Percentiles rank a stretch among this genome's conserved stretches.
Evolutionary conservation across 2,329 filamentous ascomycete genomes (phyloP).

Genomic region (Ophiostoma quercus): DNA sequence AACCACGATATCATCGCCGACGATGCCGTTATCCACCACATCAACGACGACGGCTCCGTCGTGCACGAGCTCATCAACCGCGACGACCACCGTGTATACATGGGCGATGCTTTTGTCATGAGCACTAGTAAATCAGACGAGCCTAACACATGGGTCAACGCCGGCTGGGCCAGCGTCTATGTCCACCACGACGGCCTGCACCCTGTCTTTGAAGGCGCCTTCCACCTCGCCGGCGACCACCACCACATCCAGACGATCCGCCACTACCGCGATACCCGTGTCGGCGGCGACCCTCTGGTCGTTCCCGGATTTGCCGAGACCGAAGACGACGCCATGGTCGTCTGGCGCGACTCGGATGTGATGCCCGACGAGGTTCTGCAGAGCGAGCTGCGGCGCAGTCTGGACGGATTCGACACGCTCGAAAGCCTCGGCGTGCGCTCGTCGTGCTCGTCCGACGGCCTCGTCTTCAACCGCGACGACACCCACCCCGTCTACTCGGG

Average conservation of each 20-base stretch:
- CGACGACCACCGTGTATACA: slow-evolving; percentile 73
- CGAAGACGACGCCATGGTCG: slow-evolving; percentile 68
- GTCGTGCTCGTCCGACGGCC: slow-evolving; percentile 66
- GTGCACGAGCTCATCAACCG: slow-evolving; percentile 64
- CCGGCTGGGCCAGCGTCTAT: slow-evolving; percentile 81
- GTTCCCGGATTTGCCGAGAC: slow-evolving; percentile 39
- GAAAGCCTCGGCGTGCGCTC: slow-evolving; percentile 8
- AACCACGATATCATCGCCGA: slow-evolving; percentile 85
- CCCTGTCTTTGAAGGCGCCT: slow-evolving; percentile 86
- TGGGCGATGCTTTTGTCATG: slow-evolving; percentile 67
- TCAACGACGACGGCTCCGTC: slow-evolving; percentile 67
- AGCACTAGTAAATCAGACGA: slow-evolving; percentile 40
- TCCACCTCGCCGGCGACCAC: slow-evolving; percentile 72
- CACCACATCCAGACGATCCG: slow-evolving; percentile 78
- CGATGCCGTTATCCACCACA: slow-evolving; percentile 66
- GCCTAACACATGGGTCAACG: slow-evolving; percentile 61
- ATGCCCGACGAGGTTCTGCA: slow-evolving; percentile 39
- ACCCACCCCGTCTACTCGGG: slow-evolving; percentile 62
- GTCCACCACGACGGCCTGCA: slow-evolving; percentile 68
- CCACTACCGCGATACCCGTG: slow-evolving; percentile 68
- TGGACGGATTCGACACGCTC: not conserved
- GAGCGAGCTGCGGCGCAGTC: slow-evolving; percentile 58
- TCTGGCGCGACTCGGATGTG: slow-evolving; percentile 90
- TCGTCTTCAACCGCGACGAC: slow-evolving; percentile 71
- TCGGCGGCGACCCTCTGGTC: slow-evolving; percentile 62